These are phyloP conservation scores for Pyricularia sp. DNA, from an alignment of 2,329 filamentous ascomycete species.

Conservation along the genomic window DNA sequence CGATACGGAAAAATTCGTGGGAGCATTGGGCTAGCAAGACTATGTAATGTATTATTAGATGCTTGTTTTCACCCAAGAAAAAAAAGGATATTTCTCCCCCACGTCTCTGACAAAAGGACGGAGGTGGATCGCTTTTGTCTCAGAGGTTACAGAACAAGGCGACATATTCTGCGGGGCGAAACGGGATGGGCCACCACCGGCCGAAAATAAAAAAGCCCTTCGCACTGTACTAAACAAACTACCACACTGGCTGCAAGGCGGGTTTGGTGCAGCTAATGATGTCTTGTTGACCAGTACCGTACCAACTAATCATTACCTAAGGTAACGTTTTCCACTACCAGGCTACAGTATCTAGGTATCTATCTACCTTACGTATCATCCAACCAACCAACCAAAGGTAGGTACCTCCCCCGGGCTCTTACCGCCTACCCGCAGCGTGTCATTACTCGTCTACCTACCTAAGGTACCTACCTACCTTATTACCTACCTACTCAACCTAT, in stretches of 20 bases:
- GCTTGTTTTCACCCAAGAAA: neutral
- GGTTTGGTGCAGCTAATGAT: neutral
- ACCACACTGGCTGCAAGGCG: neutral
- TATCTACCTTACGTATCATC: too few species aligned
- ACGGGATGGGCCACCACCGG: neutral
- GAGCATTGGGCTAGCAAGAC: neutral
- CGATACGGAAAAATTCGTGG: neutral
- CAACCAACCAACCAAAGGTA: neutral
- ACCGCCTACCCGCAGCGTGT: neutral
- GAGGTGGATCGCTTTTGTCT: neutral
- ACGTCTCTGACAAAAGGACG: neutral
- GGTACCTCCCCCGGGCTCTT: neutral
- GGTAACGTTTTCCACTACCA: neutral
- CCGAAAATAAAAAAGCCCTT: neutral
- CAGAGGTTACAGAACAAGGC: neutral
- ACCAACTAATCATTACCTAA: neutral
- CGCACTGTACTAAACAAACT: neutral
- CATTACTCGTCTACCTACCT: neutral
- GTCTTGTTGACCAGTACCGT: neutral
- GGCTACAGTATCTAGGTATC: too few species aligned
- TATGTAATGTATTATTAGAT: neutral
- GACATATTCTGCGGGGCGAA: neutral
- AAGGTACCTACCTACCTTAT: too few species aligned
- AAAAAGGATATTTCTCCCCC: neutral
- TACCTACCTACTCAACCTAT: neutral